Evolutionary conservation across 169 alveolate genomes (phyloP).

Genomic region (Plasmodium fragile): DNA sequence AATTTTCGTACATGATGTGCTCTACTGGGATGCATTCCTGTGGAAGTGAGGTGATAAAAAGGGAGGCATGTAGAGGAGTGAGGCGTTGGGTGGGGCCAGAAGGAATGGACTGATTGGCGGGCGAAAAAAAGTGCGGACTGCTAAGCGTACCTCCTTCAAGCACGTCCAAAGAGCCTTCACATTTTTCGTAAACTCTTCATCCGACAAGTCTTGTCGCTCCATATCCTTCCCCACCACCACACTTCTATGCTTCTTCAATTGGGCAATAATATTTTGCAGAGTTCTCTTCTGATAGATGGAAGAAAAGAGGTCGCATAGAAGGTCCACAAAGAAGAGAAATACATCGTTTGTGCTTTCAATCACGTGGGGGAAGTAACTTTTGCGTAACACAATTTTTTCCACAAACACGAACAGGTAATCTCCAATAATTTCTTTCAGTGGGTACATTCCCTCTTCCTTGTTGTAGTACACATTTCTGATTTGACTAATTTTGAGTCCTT

Average conservation of each 20-base stretch:
- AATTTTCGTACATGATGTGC: conserved; percentile 56
- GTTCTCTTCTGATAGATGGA: conserved; percentile 29
- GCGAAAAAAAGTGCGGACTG: neutral
- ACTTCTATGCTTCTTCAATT: conserved; percentile 3
- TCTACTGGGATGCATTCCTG: conserved; percentile 44
- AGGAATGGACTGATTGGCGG: neutral
- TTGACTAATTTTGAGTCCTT: conserved; percentile 20
- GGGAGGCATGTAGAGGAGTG: neutral
- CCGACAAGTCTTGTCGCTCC: conserved; percentile 3
- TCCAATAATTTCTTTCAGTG: conserved; percentile 6
- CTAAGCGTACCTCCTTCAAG: conserved; percentile 30
- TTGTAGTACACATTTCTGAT: conserved; percentile 57
- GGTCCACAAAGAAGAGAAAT: conserved; percentile 43
- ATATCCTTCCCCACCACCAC: neutral
- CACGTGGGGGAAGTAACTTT: conserved; percentile 20
- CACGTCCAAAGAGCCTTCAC: neutral
- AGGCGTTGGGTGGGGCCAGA: neutral
- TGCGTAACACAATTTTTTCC: conserved; percentile 15
- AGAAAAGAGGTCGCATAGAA: conserved; percentile 16
- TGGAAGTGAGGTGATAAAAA: neutral
- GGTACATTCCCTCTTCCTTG: conserved; percentile 2
- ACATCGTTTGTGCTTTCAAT: conserved; percentile 69
- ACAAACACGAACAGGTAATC: conserved; percentile 62
- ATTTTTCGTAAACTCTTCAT: conserved; percentile 17
- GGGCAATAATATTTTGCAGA: conserved; percentile 19